Evolutionary conservation across 2,329 filamentous ascomycete species (phyloP), one percentile per base, ranked within the genome.

Genomic region (Sclerotinia minor): DNA sequence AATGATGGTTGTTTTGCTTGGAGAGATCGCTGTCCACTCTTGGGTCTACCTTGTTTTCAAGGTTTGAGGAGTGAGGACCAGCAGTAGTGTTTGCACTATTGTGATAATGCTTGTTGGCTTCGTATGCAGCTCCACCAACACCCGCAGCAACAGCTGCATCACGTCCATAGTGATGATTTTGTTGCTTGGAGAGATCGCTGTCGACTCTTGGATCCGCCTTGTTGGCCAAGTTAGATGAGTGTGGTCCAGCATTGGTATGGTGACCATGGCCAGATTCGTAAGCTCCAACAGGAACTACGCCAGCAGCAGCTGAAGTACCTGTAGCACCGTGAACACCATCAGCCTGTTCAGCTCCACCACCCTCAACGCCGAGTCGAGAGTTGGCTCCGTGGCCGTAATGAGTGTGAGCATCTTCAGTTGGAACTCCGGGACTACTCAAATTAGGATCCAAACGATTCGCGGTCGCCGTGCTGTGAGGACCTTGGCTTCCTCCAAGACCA

Each of bases 11-110:
- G 65, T 68, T 24, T 52, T 41, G 38, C 38, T 41, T 69, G 58
- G 70, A 70, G 47, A 59, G 67, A 26, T 57, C 52, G 3, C 47
- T 52, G 68, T 80, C 76, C n/a, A 80, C 77, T 54, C 77, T 70
- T 45, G 79, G 79, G 64, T 82, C 80, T 6, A 76, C 55, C 69
- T 78, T 79, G 72, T 82, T 81, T 47, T 75, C 75, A 7, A 77
- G 45, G 29, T 79, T 79, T 24, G 78, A 78, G 15, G 72, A 70
- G 41, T 74, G 73, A 19, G 79, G 79, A 1, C 79, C 79, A 32
- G 75, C 72, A 13, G 72, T 78, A 19, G 70, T 71, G 21, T 71
- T 70, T 19, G 70, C 32, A 64, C 21, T 63, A 63, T 44, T 41
- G 24, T 60, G 50, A 7, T 45, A 24, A 26, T 69, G 61, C 24